Evolutionary conservation across 1,284 basidiomycete species (phyloP), one percentile per base, ranked within the genome.

Genomic region (Cryptococcus jaspeensis): DNA sequence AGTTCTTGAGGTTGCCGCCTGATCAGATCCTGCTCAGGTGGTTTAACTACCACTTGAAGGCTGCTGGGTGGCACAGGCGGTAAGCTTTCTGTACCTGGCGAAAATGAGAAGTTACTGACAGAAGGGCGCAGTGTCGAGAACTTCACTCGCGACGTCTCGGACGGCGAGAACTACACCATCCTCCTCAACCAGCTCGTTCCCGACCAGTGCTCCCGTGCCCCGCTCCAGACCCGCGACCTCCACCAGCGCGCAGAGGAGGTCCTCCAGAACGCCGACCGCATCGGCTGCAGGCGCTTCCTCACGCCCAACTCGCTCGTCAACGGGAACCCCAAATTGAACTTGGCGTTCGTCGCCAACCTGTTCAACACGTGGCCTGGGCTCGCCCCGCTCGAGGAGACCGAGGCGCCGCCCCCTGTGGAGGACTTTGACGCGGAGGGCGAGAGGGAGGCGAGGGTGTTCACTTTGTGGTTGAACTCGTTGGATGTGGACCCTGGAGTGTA

Each of bases 381-480:
- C 32, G 93, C 84, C 62, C 94, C 94, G 3, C 84, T 98, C 44
- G 92, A 96, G 70, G 92, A 94, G 73, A 86, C 80, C 18, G 81
- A 93, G 85, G 90, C 71, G 13, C 82, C 83, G 0, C 80, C 81
- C 46, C 86, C 84, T 6, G 85, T 98, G 41, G 95, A 98, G 73
- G 96, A 99, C 80, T 99, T 98, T 75, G 95, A 99, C 66, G 94
- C 95, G 1, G 95, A 99, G 78, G 95, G 95, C 60, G 95, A 99
- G 78, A 86, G 95, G 53, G 95, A 99, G 78, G 95, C 95, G 5
- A 86, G 95, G 43, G 95, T 95, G 36, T 99, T 99, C 74, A 99
- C 90, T 0, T 85, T 99, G 25, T 99, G 95, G 95, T 84, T 99
- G 65, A 99, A 99, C 82, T 92, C 89, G 39, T 84, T 99, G 52